Conservation (phyloP, 176 grass and related monocot species). For the Eleusine coracana region DNA sequence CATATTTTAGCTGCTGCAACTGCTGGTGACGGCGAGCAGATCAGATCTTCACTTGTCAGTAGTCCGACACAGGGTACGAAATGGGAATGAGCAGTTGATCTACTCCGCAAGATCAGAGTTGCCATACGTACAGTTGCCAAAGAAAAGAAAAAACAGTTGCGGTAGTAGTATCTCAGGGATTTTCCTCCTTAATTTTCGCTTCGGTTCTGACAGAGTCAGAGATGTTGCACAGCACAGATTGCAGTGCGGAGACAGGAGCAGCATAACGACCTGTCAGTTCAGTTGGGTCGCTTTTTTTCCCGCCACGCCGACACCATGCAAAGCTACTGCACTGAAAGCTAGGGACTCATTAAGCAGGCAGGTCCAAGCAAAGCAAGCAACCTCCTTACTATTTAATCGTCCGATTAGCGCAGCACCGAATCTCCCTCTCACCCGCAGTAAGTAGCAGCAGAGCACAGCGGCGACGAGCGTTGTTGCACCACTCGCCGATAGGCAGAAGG, state of each 20-base stretch:
- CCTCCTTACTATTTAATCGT: conserved; percentile 29
- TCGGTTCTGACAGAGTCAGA: background rate
- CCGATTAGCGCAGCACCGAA: background rate
- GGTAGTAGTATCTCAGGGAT: background rate
- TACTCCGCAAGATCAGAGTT: no score
- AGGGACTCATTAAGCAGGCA: conserved; percentile 4
- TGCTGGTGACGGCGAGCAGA: background rate
- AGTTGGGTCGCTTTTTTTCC: background rate
- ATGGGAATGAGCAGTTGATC: background rate
- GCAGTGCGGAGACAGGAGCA: background rate
- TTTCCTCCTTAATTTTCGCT: background rate
- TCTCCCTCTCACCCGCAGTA: background rate
- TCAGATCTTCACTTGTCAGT: background rate
- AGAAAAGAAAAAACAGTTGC: background rate
- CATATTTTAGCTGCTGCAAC: background rate
- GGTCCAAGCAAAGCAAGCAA: conserved; percentile 22
- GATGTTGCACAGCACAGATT: conserved; percentile 1
- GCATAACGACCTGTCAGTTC: conserved; percentile 20
- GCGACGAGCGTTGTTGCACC: no score
- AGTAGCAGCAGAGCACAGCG: background rate
- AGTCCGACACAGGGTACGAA: no score
- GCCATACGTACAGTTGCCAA: no score
- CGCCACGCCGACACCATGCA: conserved; percentile 27
- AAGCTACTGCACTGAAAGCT: conserved; percentile 7
- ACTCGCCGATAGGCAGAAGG: no score